Base-by-base conservation (phyloP, 805 yeast genomes). In the Candida ortonii region DNA sequence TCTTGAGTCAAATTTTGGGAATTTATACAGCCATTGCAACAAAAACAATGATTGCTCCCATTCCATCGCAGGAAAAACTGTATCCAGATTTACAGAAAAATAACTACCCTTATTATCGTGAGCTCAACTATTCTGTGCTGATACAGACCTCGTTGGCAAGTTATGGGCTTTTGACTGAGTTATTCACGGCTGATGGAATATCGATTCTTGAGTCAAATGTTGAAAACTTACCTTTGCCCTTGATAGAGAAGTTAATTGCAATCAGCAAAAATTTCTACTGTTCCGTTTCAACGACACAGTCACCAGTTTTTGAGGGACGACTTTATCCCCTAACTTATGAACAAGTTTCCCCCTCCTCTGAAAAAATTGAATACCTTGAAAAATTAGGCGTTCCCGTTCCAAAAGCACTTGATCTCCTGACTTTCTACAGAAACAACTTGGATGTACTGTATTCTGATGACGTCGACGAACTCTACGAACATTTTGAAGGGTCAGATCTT, bases 11-110 rank as follows among this genome's bases (percentile, higher is more conserved):
- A 23, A 44, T 67, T 2, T 50, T 77, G 4, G 59, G 65, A 2
- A 61, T 76, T 7, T 64, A 72, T 44, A 65, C 68, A n/a, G 70
- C 69, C 30, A 56, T 71, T 0, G 66, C 69, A 3, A 63, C 66
- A 8, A 55, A 57, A 28, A 65, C 66, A 4, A 46, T 48, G 15
- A 31, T 64, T 5, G 44, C 53, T 15, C 40, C 51, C 4, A 64
- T 71, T 15, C 52, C 59, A 11, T 46, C 53, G n/a, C 59, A 64
- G 1, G 57, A 55, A 5, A 49, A 64, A n/a, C 63, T 71, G 3
- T 65, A 61, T 36, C 65, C 71, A 3, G 68, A 65, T 29, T 46
- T 57, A n/a, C 38, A 40, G 20, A 40, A 41, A 13, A 47, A 54
- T 6, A 53, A 50, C 10, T 33, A 36, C 9, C 48, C 49, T 4